Evolutionary conservation across 768 basidiomycete genomes (phyloP), one percentile per base, ranked within the genome.

Genomic region (button mushroom (Agaricus bisporus)): DNA sequence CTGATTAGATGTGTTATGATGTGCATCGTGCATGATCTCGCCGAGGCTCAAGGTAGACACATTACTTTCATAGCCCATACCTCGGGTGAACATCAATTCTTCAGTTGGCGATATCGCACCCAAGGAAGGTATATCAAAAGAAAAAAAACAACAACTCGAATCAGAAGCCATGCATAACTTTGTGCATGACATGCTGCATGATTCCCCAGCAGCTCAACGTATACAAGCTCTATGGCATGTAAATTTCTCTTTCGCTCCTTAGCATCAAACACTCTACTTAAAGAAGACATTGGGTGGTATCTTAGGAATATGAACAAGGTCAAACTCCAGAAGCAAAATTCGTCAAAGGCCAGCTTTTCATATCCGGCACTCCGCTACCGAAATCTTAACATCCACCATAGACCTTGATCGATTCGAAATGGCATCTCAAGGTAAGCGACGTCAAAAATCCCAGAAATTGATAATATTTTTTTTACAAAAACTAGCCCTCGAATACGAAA

Each of bases 81-180:
- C 41, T 41, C 20, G 7, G 7, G 4, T 20, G 10, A 25, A 20
- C 12, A 7, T 12, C 17, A 7, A 43, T 36, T 4, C n/a, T 29
- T 47, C 62, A 85, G 95, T 98, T 5, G 95, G 95, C 4, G 95
- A 98, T 63, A 98, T 98, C 55, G 79, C 93, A 0, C 95, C 95
- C 0, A 77, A 83, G 18, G 94, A 98, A 65, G 87, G 89, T 0
- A 86, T 99, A 12, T 68, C 88, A 0, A 89, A 91, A 61, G 74
- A 76, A 2, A 86, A 91, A 63, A 99, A 99, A 69, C 77, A 75
- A 38, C 73, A 78, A 8, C 74, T 91, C 11, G 93, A 95, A 73
- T 73, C 77, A 83, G 86, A 86, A 63, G 94, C 94, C 2, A 98
- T 98, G 86, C 79, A 86, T 48, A 90, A 90, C 56, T 93, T 98